Conservation (phyloP, 169 alveolate genomes). For the Cryptosporidium felis region DNA sequence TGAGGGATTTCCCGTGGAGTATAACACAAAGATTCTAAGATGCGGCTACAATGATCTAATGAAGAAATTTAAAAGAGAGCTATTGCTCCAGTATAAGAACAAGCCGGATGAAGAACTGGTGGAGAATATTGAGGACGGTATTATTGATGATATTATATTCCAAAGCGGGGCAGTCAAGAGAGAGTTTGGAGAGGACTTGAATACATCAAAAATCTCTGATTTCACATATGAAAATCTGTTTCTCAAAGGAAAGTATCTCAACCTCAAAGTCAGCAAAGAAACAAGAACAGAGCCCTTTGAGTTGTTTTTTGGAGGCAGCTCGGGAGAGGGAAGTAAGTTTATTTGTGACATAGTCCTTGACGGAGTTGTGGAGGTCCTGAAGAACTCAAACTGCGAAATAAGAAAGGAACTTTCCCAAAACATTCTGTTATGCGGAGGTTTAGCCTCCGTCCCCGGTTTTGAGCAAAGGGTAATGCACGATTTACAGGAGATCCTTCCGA, state of each 20-base stretch:
- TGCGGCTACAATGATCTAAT: conserved; percentile 24
- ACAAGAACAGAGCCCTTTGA: conserved; percentile 46
- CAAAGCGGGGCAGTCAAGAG: conserved; percentile 30
- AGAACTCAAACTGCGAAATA: conserved; percentile 6
- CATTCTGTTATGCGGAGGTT: conserved; percentile 48
- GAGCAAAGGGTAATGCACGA: conserved; percentile 28
- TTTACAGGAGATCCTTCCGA: background rate
- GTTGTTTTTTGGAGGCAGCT: conserved; percentile 35
- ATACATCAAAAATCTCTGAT: background rate
- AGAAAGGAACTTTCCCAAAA: conserved; percentile 56
- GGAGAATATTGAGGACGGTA: background rate
- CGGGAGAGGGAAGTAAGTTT: background rate
- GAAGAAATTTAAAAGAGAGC: conserved; percentile 2
- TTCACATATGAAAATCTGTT: conserved; percentile 17
- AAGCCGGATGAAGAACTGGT: conserved; percentile 6
- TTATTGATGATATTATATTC: conserved; percentile 48
- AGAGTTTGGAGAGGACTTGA: background rate
- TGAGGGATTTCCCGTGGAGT: conserved; percentile 35
- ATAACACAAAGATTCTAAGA: background rate
- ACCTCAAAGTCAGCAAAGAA: background rate
- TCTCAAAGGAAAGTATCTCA: background rate
- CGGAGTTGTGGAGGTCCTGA: conserved; percentile 18
- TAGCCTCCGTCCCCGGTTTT: conserved; percentile 41
- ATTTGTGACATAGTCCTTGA: conserved; percentile 30
- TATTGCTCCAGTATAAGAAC: conserved; percentile 9